Percentiles rank a stretch among this genome's conserved stretches.
Evolutionary conservation across 1,284 basidiomycete genomes (phyloP).

Genomic region (Papiliotrema laurentii): DNA sequence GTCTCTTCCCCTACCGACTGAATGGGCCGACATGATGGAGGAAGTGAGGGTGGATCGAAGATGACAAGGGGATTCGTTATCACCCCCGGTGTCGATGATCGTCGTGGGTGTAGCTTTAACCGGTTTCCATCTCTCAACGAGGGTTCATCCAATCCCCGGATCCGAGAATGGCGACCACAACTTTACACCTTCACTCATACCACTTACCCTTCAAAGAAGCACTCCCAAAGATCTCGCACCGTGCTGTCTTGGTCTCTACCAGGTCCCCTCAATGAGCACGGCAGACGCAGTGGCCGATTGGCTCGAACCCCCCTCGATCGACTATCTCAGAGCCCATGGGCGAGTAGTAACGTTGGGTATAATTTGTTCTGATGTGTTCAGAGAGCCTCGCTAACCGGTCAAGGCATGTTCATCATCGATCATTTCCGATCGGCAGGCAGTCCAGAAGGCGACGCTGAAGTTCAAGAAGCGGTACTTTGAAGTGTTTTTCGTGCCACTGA

Average conservation of each 20-base stretch:
- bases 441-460: slow-evolving; percentile 53
- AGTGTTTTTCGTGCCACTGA: slow-evolving; percentile 1
- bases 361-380: background rate
- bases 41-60: background rate
- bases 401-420: slow-evolving; percentile 88
- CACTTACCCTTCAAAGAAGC: too few species aligned
- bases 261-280: too few species aligned
- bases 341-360: slow-evolving; percentile 24
- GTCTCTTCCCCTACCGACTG: background rate
- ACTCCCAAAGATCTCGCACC: too few species aligned
- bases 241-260: too few species aligned
- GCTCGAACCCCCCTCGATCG: too few species aligned
- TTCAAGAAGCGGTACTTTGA: slow-evolving; percentile 33
- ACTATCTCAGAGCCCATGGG: slow-evolving; percentile 14
- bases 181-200: too few species aligned
- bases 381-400: background rate
- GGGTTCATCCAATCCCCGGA: too few species aligned
- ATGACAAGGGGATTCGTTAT: background rate
- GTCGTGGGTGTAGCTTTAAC: too few species aligned
- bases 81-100: too few species aligned
- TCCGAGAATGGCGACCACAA: too few species aligned
- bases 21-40: background rate
- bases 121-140: background rate
- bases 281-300: too few species aligned
- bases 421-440: slow-evolving; percentile 62